These are phyloP conservation scores for Fraxinus excelsior DNA, from an alignment of 257 asterid genomes.

Conservation along the genomic window DNA sequence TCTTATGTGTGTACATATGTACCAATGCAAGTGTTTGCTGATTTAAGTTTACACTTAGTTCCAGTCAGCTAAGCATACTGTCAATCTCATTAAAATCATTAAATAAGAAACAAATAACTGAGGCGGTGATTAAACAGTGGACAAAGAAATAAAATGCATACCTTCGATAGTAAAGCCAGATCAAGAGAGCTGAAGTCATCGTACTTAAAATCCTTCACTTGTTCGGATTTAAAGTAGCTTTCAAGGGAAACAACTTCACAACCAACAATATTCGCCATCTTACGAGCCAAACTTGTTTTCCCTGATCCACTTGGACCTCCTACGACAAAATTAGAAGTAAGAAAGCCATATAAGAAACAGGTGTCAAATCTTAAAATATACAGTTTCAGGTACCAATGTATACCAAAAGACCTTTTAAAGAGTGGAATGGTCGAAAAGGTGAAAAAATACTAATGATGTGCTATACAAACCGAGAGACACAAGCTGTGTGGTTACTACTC, in stretches of 20 bases:
- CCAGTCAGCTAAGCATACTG: conserved; percentile 16
- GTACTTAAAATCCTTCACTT: conserved; percentile 82
- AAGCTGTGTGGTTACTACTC: conserved; percentile 10
- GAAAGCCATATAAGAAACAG: conserved; percentile 20
- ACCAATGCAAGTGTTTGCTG: conserved; percentile 9
- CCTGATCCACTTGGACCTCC: conserved; percentile 99
- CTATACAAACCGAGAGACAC: conserved; percentile 14
- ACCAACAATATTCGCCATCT: conserved; percentile 98
- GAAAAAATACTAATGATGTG: conserved; percentile 1
- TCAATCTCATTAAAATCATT: conserved; percentile 8
- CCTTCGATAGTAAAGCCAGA: conserved; percentile 89
- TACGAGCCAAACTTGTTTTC: conserved; percentile 97
- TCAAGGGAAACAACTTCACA: conserved; percentile 99
- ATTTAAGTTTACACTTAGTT: conserved; percentile 17
- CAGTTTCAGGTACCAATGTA: conserved; percentile 4
- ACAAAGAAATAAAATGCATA: conserved; percentile 37
- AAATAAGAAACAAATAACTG: neutral
- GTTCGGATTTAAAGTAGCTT: conserved; percentile 88
- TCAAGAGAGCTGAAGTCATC: conserved; percentile 97
- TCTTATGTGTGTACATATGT: conserved; percentile 1
- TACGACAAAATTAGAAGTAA: conserved; percentile 33
- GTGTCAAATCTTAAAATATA: conserved; percentile 22
- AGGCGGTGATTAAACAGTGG: conserved; percentile 19
- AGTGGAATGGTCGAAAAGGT: neutral
- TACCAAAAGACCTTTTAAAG: conserved; percentile 9